These are phyloP conservation scores for Trichoderma endophyticum DNA, from an alignment of 2,329 filamentous ascomycete genomes.

Conservation along the genomic window DNA sequence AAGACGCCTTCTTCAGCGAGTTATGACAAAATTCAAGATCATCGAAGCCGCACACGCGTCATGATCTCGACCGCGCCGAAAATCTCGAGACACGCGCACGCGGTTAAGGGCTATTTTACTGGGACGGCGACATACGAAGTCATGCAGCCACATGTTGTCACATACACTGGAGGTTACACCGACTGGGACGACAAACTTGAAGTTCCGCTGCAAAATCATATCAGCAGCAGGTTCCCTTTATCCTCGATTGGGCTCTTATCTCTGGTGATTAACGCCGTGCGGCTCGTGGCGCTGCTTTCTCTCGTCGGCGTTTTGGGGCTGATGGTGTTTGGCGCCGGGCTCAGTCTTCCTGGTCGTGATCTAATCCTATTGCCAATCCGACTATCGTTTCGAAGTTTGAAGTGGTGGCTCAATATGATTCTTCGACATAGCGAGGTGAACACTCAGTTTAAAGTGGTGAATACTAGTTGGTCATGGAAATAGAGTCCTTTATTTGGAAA, in stretches of 20 bases:
- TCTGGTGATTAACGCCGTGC: background rate
- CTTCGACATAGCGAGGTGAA: background rate
- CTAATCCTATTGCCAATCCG: background rate
- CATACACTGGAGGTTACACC: conserved; percentile 28
- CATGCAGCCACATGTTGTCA: conserved; percentile 29
- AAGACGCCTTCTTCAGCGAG: background rate
- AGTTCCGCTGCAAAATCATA: background rate
- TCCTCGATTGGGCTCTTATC: background rate
- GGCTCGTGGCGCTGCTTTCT: background rate
- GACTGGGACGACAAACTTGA: conserved; percentile 24
- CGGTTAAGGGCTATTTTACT: conserved; percentile 4
- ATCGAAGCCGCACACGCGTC: conserved; percentile 26
- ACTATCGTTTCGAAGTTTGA: background rate
- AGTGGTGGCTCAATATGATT: background rate
- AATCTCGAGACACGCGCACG: conserved; percentile 25
- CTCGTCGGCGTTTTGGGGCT: background rate
- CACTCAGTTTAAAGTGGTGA: background rate
- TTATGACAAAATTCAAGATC: background rate
- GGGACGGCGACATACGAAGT: conserved; percentile 25
- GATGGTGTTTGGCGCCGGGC: background rate
- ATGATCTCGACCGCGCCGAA: conserved; percentile 32
- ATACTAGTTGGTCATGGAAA: background rate
- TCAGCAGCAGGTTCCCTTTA: background rate
- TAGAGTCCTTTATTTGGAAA: background rate
- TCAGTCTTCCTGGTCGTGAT: background rate